Conservation (phyloP, 2,329 filamentous ascomycete species). For the Fusarium coicis region DNA sequence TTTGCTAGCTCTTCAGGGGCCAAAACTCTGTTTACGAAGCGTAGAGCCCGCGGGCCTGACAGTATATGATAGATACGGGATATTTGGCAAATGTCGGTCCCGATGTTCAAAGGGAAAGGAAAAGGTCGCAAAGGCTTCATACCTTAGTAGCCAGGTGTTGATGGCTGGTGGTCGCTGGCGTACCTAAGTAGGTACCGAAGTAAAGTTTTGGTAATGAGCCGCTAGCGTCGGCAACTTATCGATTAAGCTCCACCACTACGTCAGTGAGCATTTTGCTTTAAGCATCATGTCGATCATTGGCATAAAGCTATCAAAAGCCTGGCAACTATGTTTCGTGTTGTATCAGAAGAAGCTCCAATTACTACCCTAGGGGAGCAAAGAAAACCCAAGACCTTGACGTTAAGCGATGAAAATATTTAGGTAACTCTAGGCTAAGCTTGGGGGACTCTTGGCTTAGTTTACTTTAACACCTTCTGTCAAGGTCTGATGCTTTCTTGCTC, state of each 20-base stretch:
- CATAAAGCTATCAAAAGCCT: conserved; percentile 1
- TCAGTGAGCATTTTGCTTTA: conserved; percentile 6
- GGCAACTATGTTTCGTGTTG: background rate
- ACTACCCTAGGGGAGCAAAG: conserved; percentile 1
- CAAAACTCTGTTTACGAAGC: conserved; percentile 62
- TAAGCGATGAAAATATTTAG: background rate
- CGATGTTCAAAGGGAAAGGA: conserved; percentile 74
- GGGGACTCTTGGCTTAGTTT: background rate
- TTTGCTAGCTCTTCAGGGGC: conserved; percentile 48
- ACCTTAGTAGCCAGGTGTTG: background rate
- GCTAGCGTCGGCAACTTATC: conserved; percentile 44
- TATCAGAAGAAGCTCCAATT: conserved; percentile 21
- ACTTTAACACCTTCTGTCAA: background rate
- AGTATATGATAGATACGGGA: conserved; percentile 72
- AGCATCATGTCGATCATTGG: background rate
- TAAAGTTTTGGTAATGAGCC: conserved; percentile 12
- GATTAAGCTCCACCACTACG: conserved; percentile 32
- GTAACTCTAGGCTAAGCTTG: too few relatives aligned
- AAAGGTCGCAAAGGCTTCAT: conserved; percentile 60
- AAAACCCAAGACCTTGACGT: background rate
- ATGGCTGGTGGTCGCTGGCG: background rate
- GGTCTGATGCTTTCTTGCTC: background rate
- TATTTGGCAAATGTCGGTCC: conserved; percentile 82
- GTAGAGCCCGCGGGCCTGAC: conserved; percentile 51
- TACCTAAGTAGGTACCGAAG: background rate